These are phyloP conservation scores for Yamadazyma aaseri DNA, from an alignment of 1,139 yeast species.

Conservation along the genomic window DNA sequence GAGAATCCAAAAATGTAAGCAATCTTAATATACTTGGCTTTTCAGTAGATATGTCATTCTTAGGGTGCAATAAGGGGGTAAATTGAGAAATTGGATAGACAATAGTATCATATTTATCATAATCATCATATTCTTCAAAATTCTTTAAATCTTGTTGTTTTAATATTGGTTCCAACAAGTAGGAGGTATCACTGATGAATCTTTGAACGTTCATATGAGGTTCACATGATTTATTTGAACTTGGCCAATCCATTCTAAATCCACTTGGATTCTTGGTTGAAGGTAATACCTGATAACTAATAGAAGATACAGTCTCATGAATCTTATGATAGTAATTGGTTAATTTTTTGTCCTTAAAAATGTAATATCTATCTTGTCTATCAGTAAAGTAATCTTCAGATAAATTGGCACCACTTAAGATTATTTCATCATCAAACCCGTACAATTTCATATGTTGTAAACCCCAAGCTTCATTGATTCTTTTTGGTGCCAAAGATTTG, in stretches of 20 bases:
- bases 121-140: conserved; percentile 34
- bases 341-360: conserved; percentile 57
- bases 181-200: conserved; percentile 61
- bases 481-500: conserved; percentile 66
- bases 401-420: conserved; percentile 88
- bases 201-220: conserved; percentile 60
- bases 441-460: conserved; percentile 96
- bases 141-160: conserved; percentile 38
- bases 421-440: conserved; percentile 89
- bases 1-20: conserved; percentile 56
- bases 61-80: conserved; percentile 68
- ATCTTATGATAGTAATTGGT: conserved; percentile 72
- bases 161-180: conserved; percentile 56
- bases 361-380: conserved; percentile 89
- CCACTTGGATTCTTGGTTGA: conserved; percentile 41
- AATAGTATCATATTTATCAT: conserved; percentile 52
- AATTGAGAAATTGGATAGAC: conserved; percentile 93
- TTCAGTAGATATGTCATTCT: conserved; percentile 69
- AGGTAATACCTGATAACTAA: conserved; percentile 63
- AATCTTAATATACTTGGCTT: conserved; percentile 65
- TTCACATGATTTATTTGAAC: conserved; percentile 66
- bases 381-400: conserved; percentile 92
- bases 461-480: conserved; percentile 91
- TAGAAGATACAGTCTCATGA: conserved; percentile 61
- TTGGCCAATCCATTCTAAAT: conserved; percentile 73